Conservation (phyloP, 1,284 basidiomycete species). For the Ganoderma sinense region DNA sequence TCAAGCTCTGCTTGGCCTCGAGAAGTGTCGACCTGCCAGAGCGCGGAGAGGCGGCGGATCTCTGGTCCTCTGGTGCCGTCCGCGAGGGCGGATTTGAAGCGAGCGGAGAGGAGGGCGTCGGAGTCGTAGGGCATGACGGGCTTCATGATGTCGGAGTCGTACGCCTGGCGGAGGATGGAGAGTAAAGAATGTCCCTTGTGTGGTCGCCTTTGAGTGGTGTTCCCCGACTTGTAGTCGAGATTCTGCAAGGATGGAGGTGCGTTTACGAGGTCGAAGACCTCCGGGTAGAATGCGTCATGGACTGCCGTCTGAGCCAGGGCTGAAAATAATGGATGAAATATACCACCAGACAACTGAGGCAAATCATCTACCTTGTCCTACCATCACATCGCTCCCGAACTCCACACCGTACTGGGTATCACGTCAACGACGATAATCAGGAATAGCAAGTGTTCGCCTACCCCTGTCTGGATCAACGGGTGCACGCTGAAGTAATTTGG, state of each 20-base stretch:
- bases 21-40: constrained; percentile 54
- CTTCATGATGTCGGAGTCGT: constrained; percentile 57
- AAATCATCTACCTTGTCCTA: constrained; percentile 54
- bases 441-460: constrained; percentile 40
- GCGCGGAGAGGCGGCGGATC: constrained; percentile 55
- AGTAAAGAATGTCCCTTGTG: constrained; percentile 49
- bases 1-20: constrained; percentile 49
- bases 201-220: constrained; percentile 28
- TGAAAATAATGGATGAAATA: constrained; percentile 23
- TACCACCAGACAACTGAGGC: background rate
- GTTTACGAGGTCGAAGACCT: constrained; percentile 41
- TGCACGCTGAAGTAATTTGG: constrained; percentile 49
- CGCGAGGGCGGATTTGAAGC: constrained; percentile 43
- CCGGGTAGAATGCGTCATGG: constrained; percentile 45
- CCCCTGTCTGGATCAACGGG: constrained; percentile 72
- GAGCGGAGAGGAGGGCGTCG: constrained; percentile 47
- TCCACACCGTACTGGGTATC: constrained; percentile 60
- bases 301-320: constrained; percentile 65
- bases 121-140: constrained; percentile 63
- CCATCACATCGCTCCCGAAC: constrained; percentile 60
- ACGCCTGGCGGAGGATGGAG: constrained; percentile 59
- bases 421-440: background rate
- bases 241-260: constrained; percentile 10
- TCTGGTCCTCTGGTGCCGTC: constrained; percentile 51
- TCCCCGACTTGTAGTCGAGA: background rate